Evolutionary conservation across 306 rosid species (phyloP).

Genomic region (Prunus dulcis): DNA sequence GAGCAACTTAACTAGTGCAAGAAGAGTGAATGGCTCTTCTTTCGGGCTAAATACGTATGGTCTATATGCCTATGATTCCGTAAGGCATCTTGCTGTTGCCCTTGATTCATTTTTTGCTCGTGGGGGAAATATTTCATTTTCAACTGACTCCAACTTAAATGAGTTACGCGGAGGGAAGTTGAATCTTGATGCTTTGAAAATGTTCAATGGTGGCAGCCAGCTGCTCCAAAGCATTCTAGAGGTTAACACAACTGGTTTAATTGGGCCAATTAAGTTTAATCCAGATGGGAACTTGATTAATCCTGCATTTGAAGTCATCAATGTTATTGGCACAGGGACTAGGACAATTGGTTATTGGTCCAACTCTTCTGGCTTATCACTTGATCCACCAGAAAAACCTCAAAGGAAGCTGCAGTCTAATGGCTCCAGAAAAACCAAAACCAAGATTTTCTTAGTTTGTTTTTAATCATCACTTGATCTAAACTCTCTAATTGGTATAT

Average conservation of each 20-base stretch:
- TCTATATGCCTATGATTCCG: conserved; percentile 28
- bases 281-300: conserved; percentile 9
- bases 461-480: not conserved
- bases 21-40: conserved; percentile 9
- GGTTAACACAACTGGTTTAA: conserved; percentile 19
- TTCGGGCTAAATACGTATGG: conserved; percentile 20
- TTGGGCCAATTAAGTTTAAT: conserved; percentile 17
- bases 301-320: conserved; percentile 29
- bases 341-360: conserved; percentile 30
- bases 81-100: conserved; percentile 23
- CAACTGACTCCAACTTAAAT: conserved; percentile 9
- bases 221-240: conserved; percentile 16
- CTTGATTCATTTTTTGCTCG: conserved; percentile 7
- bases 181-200: conserved; percentile 25
- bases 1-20: conserved; percentile 15
- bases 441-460: too few relatives aligned
- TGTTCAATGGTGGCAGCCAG: conserved; percentile 15
- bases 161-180: conserved; percentile 6
- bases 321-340: conserved; percentile 29
- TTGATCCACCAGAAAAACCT: conserved; percentile 8
- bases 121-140: conserved; percentile 14
- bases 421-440: not conserved
- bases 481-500: too few relatives aligned
- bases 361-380: conserved; percentile 16
- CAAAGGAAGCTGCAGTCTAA: not conserved